Base-by-base conservation (phyloP, 805 yeast species). In the Yamadazyma scolyti region DNA sequence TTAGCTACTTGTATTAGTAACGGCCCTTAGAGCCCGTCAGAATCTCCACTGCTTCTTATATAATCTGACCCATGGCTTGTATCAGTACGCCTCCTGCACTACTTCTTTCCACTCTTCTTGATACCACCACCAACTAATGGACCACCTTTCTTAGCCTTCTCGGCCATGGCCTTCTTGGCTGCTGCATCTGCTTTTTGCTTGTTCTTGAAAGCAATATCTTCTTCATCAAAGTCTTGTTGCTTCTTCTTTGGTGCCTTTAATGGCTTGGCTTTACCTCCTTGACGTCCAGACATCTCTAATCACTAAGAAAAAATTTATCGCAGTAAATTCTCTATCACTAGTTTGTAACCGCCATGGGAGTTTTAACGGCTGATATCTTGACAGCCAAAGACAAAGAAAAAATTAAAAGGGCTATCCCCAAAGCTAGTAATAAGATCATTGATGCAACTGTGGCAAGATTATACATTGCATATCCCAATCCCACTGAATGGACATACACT, bases 191-290 rank as follows among this genome's bases (percentile, higher is more conserved):
- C 96, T 61, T 82, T 86, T 68, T 87, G 95, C 73, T 88, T 89
- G 52, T 82, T 90, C 69, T 86, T 86, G 75, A 79, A 88, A 4
- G 96, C 96, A 17, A 71, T 33, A 43, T 88, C 97, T 37, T 89
- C 97, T 2, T 89, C 96, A 57, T 88, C 95, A 40, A 64, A 57
- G 18, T 82, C 87, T 40, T 79, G 82, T 34, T 68, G 70, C 52
- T 75, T 73, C 75, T 87, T 87, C 81, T 85, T 90, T 47, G 90
- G 83, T 6, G 78, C 79, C 75, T 82, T 82, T 47, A 83, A 69
- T 67, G 88, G 97, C 78, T 89, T 89, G 38, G 89, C 79, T 61
- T 89, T 89, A 54, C 97, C 97, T 56, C 97, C 97, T 72, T 89
- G 96, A 70, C 96, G 88, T 51, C 95, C 88, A 30, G 96, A 87